Base-by-base conservation (phyloP, 805 yeast species). In the Metschnikowia vanudenii region DNA sequence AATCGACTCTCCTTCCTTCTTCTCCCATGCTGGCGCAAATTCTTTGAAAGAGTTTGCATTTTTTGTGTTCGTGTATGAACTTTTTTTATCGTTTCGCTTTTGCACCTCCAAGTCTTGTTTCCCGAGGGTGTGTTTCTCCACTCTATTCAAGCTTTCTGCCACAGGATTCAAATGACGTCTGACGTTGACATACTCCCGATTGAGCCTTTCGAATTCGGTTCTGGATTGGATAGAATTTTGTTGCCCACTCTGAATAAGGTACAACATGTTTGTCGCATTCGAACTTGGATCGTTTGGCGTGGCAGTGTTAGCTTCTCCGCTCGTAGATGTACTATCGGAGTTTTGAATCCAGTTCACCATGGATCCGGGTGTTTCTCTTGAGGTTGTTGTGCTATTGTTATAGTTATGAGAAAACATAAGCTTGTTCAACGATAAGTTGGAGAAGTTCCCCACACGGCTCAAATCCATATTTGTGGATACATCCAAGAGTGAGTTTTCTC, bases 121-220 rank as follows among this genome's bases (percentile, higher is more conserved):
- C 12, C 39, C 54, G 37, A 20, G 55, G 41, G 35, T 45, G 39
- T 44, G 54, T 34, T 56, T 56, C 37, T 71, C 72, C 4, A 79
- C 57, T 50, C 94, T 68, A 37, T 75, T 71, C 26, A 88, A 62
- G 2, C 88, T 78, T 39, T 81, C 85, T 4, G 78, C 76, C 2
- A 86, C 67, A 1, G 96, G 96, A 53, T 88, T 88, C 33, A 70
- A 68, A 62, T 83, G 79, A 49, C 94, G 72, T 58, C 90, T 68
- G 0, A 85, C 82, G 53, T 79, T 84, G 36, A 82, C 68, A 53
- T 82, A 85, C 58, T 88, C 96, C 50, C 91, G 73, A 12, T 90
- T 80, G 28, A 86, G 75, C 50, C 88, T 74, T 61, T 88, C 96
- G 58, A 81, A 85, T 59, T 86, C 94, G n/a, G 88, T 76, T 53